These are phyloP conservation scores for Stereum hirsutum DNA, from an alignment of 1,284 basidiomycete genomes.

Conservation along the genomic window DNA sequence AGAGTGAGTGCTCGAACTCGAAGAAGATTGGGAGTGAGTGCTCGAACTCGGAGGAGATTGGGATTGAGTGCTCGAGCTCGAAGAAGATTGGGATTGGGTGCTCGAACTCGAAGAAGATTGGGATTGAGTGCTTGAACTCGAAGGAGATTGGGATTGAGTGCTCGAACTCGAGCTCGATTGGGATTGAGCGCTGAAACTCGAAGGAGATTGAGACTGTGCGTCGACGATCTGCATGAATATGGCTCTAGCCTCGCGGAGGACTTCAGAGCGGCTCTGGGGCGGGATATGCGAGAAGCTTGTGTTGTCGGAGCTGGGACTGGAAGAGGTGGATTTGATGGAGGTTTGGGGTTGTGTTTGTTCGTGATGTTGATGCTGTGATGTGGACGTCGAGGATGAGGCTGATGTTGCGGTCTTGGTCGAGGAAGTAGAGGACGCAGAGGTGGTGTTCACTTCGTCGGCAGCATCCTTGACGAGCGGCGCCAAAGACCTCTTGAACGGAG, in stretches of 20 bases:
- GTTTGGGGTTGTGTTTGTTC: too few relatives aligned
- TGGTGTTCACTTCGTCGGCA: background rate
- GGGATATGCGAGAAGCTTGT: constrained; percentile 45
- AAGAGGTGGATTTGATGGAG: constrained; percentile 3
- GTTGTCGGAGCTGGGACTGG: constrained; percentile 5
- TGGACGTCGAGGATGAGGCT: background rate
- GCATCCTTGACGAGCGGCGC: constrained; percentile 26
- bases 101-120: constrained; percentile 8
- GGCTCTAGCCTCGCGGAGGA: constrained; percentile 61
- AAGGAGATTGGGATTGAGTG: background rate
- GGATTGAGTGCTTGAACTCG: too few relatives aligned
- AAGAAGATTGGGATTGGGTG: background rate
- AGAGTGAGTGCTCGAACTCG: constrained; percentile 5
- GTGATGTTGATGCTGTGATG: constrained; percentile 1
- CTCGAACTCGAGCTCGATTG: constrained; percentile 8
- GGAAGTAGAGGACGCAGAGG: background rate
- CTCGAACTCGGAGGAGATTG: constrained; percentile 7
- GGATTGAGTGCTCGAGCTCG: constrained; percentile 5
- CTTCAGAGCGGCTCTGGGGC: constrained; percentile 69
- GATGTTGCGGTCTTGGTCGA: background rate
- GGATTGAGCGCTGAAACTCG: too few relatives aligned
- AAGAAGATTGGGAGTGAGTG: constrained; percentile 1
- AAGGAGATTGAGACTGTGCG: constrained; percentile 25
- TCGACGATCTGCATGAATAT: constrained; percentile 65
- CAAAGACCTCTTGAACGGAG: constrained; percentile 50